Evolutionary conservation across 257 asterid genomes (phyloP), one percentile per base, ranked within the genome.

Genomic region (Capsicum pubescens): DNA sequence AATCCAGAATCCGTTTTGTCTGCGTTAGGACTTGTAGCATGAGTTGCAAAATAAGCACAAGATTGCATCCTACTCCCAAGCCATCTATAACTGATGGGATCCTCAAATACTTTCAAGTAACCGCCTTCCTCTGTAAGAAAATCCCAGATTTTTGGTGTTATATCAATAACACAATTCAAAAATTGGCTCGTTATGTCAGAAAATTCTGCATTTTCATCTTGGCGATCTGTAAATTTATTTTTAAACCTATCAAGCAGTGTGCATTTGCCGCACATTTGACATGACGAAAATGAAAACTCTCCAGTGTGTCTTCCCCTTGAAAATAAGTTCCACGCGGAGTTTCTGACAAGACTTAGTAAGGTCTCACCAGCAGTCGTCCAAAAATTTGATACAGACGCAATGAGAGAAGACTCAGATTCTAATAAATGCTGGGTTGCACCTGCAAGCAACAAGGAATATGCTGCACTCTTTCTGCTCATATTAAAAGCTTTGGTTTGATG

Each of bases 391-490:
- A 66, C 88, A 54, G 90, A 59, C 2, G 89, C 83, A 66, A 92
- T 82, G 13, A 94, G 89, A 83, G 91, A 84, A 83, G 91, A 52
- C 84, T 95, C 98, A 13, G 59, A 87, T 12, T 59, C 83, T 84
- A 87, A 91, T 61, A 95, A 89, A 89, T 92, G 93, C 66, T 93
- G 87, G 1, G 88, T 81, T 17, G 85, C 89, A 61, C 89, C 92
- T 10, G 97, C 94, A 58, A 88, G 91, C 84, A 95, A 85, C 83
- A 95, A 84, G n/a, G 95, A 89, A 85, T 92, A 95, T 12, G 97
- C 95, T 32, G 89, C 92, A 81, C 95, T 86, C 4, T 85, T 87
- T 84, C 86, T 94, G 89, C 26, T 58, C 89, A 88, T 61, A 54
- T 52, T 66, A 78, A 91, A 86, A 44, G 92, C 91, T 85, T 91